phyloP scores from a whole-genome alignment of 495 filamentous ascomycete genomes.

The Aspergillus indologenus region DNA sequence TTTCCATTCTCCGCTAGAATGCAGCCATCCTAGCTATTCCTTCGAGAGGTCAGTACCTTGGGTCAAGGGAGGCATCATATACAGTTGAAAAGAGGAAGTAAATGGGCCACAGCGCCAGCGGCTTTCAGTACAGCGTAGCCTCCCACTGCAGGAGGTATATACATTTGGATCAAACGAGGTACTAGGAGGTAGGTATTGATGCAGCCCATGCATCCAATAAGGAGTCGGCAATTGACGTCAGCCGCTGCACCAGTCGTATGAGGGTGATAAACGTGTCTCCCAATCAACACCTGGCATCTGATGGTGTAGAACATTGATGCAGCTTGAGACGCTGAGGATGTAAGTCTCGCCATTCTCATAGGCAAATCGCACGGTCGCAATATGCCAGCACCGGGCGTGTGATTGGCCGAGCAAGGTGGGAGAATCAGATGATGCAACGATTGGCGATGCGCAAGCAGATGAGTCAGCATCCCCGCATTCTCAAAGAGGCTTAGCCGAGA shows the following conservation, averaged over 20 bases:
- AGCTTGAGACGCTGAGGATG: neutral
- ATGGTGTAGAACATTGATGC: neutral
- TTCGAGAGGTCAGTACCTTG: no score
- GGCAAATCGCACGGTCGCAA: neutral
- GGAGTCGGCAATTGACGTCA: neutral
- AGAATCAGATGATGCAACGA: conserved; percentile 8
- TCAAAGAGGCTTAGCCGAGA: conserved; percentile 15
- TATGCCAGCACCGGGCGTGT: neutral
- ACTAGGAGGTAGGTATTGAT: no score
- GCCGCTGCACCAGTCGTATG: neutral
- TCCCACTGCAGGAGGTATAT: no score
- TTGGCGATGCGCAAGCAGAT: neutral
- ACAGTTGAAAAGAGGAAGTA: no score
- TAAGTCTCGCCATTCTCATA: neutral
- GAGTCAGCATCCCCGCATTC: conserved; percentile 18
- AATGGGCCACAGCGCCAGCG: no score
- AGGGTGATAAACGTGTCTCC: neutral
- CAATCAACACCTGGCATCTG: neutral
- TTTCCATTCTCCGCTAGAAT: no score
- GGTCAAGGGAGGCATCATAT: no score
- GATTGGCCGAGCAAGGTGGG: neutral
- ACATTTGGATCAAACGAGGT: neutral
- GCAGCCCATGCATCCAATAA: neutral
- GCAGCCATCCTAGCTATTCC: no score
- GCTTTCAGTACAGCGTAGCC: no score